Base-by-base conservation (phyloP, 805 yeast genomes). In the Monosporozyma aerobia region DNA sequence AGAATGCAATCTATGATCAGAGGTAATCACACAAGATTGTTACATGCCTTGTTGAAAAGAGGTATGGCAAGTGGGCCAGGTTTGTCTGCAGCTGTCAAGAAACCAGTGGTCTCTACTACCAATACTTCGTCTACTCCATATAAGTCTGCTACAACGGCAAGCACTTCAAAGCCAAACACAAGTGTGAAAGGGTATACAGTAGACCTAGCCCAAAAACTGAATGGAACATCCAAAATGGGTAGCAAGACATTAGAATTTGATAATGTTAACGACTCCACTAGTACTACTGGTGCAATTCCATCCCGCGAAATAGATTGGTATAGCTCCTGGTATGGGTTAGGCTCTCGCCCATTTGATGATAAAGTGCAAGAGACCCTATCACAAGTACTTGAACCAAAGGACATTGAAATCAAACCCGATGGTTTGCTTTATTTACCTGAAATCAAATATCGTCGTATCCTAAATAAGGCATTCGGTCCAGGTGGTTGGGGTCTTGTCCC, bases 401-500 rank as follows among this genome's bases (percentile, higher is more conserved):
- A 92, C 59, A 82, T 94, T 50, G 99, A 94, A 67, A 85, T 94
- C 58, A 94, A 92, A 55, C 98, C 98, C 0, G 99, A 94, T 67
- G 98, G 98, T 14, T 73, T 94, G 49, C 69, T 94, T 7, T 94
- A 88, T 62, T 73, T 94, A 47, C 99, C 99, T 0, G 99, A 94
- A 67, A 94, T 94, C 70, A 92, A 92, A 66, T 94, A 94, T 66
- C 79, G 99, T 58, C 78, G 99, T 46, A 84, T 90, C 23, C 70
- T 94, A 58, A 92, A 92, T 69, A 76, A 77, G 40, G 95, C 98
- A 0, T 92, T 94, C 73, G 99, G 99, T 3, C 97, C 99, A 6
- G 99, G 99, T 29, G 97, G 95, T 1, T 94, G 99, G 99, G 98
- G 98, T 0, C 73, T 94, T 52, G 96, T 95, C 0, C 98, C 99